A percentile compares a stretch with the other conserved stretches of the same genome.
Evolutionary conservation across 2,329 filamentous ascomycete genomes (phyloP).

Genomic region (Ophiostoma populinum): DNA sequence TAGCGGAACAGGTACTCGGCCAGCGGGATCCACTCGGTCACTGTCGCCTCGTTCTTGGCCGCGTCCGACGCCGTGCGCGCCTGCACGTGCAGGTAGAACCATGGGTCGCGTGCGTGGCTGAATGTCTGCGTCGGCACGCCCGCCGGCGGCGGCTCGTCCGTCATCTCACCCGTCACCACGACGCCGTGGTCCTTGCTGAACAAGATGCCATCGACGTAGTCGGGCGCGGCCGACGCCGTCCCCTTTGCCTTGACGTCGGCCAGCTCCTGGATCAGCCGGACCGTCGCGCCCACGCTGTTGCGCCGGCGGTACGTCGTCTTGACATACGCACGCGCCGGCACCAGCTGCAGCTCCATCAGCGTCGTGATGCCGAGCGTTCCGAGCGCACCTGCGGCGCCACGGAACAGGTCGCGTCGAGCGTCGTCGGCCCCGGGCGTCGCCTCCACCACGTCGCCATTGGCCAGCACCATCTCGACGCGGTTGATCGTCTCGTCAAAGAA

Average conservation of each 20-base stretch:
- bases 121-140: constrained; percentile 30
- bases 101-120: constrained; percentile 45
- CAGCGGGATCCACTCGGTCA: constrained; percentile 43
- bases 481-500: constrained; percentile 52
- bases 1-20: constrained; percentile 63
- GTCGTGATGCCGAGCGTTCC: constrained; percentile 54
- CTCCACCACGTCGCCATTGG: constrained; percentile 43
- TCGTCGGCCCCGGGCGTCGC: constrained; percentile 18
- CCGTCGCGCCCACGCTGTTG: constrained; percentile 26
- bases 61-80: constrained; percentile 21
- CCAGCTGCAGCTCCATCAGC: constrained; percentile 44
- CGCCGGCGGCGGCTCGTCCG: constrained; percentile 28
- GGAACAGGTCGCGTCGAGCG: constrained; percentile 39
- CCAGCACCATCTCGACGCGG: constrained; percentile 51
- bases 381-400: constrained; percentile 47
- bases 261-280: constrained; percentile 26
- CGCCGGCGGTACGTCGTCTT: constrained; percentile 43
- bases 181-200: constrained; percentile 45
- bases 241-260: constrained; percentile 8
- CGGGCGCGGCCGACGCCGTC: constrained; percentile 14
- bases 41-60: neutral
- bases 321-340: constrained; percentile 43
- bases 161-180: constrained; percentile 47
- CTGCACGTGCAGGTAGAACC: constrained; percentile 59
- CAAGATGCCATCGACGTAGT: constrained; percentile 61